These are phyloP conservation scores for Schwanniomyces vanrijiae DNA, from an alignment of 805 yeast species.

Conservation along the genomic window DNA sequence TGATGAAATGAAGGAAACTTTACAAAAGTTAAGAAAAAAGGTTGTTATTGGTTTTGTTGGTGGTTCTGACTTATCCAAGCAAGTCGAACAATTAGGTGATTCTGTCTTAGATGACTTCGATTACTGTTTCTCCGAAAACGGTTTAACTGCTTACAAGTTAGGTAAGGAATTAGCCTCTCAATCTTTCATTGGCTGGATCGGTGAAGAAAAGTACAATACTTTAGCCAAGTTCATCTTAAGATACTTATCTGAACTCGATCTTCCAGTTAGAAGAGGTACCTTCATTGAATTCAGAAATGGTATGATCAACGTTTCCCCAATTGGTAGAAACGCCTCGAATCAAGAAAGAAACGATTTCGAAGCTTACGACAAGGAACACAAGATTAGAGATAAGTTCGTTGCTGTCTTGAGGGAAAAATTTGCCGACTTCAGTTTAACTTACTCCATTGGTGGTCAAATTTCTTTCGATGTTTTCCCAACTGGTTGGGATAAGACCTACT, in stretches of 20 bases:
- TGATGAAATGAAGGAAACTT: conserved; percentile 72
- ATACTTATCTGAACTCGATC: conserved; percentile 80
- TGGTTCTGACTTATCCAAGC: conserved; percentile 93
- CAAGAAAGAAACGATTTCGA: conserved; percentile 93
- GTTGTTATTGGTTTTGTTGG: conserved; percentile 97
- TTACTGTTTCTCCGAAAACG: conserved; percentile 96
- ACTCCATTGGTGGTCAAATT: conserved; percentile 99
- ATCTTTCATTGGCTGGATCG: conserved; percentile 93
- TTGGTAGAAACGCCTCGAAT: conserved; percentile 97
- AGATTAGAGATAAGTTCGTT: conserved; percentile 83
- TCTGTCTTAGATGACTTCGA: conserved; percentile 79
- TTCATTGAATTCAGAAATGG: conserved; percentile 99
- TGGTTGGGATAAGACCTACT: conserved; percentile 99
- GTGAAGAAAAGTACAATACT: conserved; percentile 90
- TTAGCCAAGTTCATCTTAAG: conserved; percentile 81
- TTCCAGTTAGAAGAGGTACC: conserved; percentile 98
- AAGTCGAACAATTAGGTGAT: conserved; percentile 91
- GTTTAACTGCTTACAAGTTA: conserved; percentile 92
- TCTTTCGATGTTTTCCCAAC: conserved; percentile 99
- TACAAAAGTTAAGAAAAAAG: conserved; percentile 80
- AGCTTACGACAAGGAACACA: conserved; percentile 73
- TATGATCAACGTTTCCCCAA: conserved; percentile 97
- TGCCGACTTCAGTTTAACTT: conserved; percentile 82
- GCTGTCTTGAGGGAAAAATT: conserved; percentile 79
- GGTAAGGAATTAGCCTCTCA: conserved; percentile 90